Evolutionary conservation across 306 rosid species (phyloP), one percentile per base, ranked within the genome.

Genomic region (Inga leiocalycina): DNA sequence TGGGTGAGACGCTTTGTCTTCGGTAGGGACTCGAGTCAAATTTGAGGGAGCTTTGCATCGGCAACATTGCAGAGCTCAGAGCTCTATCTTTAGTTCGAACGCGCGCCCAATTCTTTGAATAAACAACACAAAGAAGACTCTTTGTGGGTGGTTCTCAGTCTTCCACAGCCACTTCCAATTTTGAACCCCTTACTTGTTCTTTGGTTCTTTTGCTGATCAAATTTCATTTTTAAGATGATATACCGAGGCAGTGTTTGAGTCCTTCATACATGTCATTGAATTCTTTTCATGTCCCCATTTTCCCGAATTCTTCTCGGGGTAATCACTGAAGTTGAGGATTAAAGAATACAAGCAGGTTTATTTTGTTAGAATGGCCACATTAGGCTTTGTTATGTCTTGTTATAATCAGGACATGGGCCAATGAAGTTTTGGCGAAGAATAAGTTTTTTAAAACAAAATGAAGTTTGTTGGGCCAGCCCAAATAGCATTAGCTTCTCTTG

Each of bases 1-100:
- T 96, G 99, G 99, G 32, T 71, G 34, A 90, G 95, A 80, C 97
- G 98, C 77, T 91, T 89, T 74, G 66, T 94, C 39, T 96, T 87
- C 10, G 99, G 99, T 4, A 90, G 99, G 80, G 98, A 96, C 86
- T 92, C 99, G 0, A 96, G 97, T 80, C 91, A 91, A 85, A 93
- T 85, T 17, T 87, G 65, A 81, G 71, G 85, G 70, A 69, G 80
- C 16, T 44, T 79, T 82, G 74, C 68, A 54, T 64, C 54, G 39
- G 12, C 43, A 39, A 20, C 59, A 5, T 73, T 27, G 70, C 70
- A 64, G 39, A 4, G 68, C 39, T 12, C 54, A 15, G 32, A 15
- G 35, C 16, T 24, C 56, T 35, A 43, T 62, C 67, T 46, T 57
- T 8, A 46, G 57, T 74, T 80, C 19, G 78, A 20, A 19, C 51